Conservation (phyloP, 192 early-diverging fungal species). For the Coemansia sp. region DNA sequence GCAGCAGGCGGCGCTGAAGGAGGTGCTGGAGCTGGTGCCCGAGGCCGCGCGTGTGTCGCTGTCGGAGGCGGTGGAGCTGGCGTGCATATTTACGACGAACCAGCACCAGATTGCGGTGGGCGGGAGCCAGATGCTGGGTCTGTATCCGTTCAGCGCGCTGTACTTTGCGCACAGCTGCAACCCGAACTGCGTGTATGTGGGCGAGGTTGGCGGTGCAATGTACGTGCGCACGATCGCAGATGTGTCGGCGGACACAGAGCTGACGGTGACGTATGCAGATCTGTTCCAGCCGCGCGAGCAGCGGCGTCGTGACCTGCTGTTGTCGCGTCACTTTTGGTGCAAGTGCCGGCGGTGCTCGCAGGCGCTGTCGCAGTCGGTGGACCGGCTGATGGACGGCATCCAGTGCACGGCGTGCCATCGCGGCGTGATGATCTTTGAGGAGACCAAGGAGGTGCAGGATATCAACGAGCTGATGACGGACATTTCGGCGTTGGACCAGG, state of each 20-base stretch:
- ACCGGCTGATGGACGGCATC: conserved; percentile 67
- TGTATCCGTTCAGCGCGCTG: conserved; percentile 70
- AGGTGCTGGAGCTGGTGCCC: conserved; percentile 42
- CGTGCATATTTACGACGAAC: conserved; percentile 66
- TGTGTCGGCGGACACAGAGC: conserved; percentile 58
- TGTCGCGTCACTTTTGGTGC: conserved; percentile 74
- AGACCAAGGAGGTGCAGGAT: conserved; percentile 59
- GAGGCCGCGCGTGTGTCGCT: conserved; percentile 29
- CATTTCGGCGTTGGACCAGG: conserved; percentile 51
- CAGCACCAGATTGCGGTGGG: conserved; percentile 58
- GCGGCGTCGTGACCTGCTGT: conserved; percentile 64
- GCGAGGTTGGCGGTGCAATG: conserved; percentile 55
- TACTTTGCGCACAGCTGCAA: conserved; percentile 73
- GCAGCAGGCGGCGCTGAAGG: conserved; percentile 42
- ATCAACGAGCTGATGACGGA: conserved; percentile 59
- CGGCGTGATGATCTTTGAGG: conserved; percentile 59
- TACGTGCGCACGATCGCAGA: conserved; percentile 58
- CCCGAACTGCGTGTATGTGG: conserved; percentile 69
- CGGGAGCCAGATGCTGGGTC: conserved; percentile 58
- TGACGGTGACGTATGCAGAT: conserved; percentile 69
- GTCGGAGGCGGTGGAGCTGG: conserved; percentile 54
- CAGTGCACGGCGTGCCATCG: conserved; percentile 58
- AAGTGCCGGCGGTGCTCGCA: conserved; percentile 66
- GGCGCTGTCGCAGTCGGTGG: conserved; percentile 62
- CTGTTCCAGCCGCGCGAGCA: conserved; percentile 67